Evolutionary conservation across 2,329 filamentous ascomycete species (phyloP).

Genomic region (Calonectria crousiana): DNA sequence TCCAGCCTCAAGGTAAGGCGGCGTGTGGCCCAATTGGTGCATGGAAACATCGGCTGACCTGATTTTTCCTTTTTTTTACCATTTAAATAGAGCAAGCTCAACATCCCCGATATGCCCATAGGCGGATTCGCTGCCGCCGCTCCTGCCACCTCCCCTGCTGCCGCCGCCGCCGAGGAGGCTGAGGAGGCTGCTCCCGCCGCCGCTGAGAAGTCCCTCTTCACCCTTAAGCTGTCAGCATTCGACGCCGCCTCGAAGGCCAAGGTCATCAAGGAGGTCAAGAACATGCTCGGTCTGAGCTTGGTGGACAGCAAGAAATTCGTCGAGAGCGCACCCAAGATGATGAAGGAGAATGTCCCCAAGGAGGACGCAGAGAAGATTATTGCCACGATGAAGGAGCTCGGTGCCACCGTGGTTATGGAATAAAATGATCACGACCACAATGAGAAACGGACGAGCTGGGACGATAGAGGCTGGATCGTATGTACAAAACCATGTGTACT

Average conservation of each 20-base stretch:
- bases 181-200: slow-evolving; percentile 90
- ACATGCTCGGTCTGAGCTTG: slow-evolving; percentile 91
- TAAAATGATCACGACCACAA: slow-evolving; percentile 59
- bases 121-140: slow-evolving; percentile 86
- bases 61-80: neutral
- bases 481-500: slow-evolving; percentile 56
- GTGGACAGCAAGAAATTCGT: slow-evolving; percentile 99
- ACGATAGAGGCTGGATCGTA: slow-evolving; percentile 51
- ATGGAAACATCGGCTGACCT: slow-evolving; percentile 30
- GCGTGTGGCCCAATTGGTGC: slow-evolving; percentile 26
- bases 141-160: slow-evolving; percentile 70
- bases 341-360: slow-evolving; percentile 99
- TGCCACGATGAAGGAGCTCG: slow-evolving; percentile 91
- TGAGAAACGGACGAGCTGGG: slow-evolving; percentile 41
- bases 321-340: slow-evolving; percentile 95
- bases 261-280: slow-evolving; percentile 99
- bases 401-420: slow-evolving; percentile 91
- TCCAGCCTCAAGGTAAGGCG: slow-evolving; percentile 87
- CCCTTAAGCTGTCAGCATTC: slow-evolving; percentile 91
- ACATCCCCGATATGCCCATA: slow-evolving; percentile 97
- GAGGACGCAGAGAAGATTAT: slow-evolving; percentile 99
- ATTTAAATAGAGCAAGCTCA: slow-evolving; percentile 82
- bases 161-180: slow-evolving; percentile 80
- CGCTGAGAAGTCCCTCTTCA: slow-evolving; percentile 98
- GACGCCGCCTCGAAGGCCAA: slow-evolving; percentile 94